Evolutionary conservation across 352 stramenopile species (phyloP).

Genomic region (Thraustochytrium striatum): DNA sequence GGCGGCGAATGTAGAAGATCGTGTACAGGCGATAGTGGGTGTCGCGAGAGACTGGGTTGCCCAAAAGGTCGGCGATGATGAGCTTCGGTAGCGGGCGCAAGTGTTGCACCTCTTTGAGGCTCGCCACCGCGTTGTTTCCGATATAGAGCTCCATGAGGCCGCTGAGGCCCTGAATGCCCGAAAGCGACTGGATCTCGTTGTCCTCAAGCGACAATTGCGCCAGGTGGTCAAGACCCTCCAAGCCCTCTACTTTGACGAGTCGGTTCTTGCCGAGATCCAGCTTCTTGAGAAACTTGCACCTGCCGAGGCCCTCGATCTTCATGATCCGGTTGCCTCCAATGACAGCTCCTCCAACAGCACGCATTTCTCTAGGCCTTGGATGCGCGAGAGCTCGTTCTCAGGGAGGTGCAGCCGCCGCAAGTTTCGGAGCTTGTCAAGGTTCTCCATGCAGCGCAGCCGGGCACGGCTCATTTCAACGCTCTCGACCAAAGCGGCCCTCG

Average conservation of each 20-base stretch:
- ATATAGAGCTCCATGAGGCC: conserved; percentile 79
- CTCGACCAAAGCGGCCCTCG: conserved; percentile 63
- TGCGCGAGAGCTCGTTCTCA: conserved; percentile 66
- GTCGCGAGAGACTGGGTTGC: conserved; percentile 67
- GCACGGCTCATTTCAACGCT: conserved; percentile 65
- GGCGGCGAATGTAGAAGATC: conserved; percentile 68
- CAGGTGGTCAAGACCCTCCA: conserved; percentile 63
- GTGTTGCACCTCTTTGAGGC: conserved; percentile 66
- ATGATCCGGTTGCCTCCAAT: conserved; percentile 67
- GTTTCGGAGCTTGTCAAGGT: conserved; percentile 61
- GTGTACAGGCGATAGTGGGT: conserved; percentile 70
- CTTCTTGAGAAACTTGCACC: conserved; percentile 64
- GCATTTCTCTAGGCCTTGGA: conserved; percentile 63
- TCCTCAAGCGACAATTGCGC: conserved; percentile 72
- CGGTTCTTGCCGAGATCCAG: conserved; percentile 72
- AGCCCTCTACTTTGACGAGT: conserved; percentile 58
- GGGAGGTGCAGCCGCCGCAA: conserved; percentile 64
- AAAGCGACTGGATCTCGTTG: conserved; percentile 70
- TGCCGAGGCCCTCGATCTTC: conserved; percentile 64
- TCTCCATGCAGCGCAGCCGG: conserved; percentile 62
- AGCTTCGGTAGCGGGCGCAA: conserved; percentile 72
- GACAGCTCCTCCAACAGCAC: conserved; percentile 67
- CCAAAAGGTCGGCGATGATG: conserved; percentile 73
- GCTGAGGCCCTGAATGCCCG: conserved; percentile 61
- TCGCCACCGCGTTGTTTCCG: conserved; percentile 73